phyloP scores from a whole-genome alignment of 768 basidiomycete genomes.

The Brasilioporus rufonigricans region DNA sequence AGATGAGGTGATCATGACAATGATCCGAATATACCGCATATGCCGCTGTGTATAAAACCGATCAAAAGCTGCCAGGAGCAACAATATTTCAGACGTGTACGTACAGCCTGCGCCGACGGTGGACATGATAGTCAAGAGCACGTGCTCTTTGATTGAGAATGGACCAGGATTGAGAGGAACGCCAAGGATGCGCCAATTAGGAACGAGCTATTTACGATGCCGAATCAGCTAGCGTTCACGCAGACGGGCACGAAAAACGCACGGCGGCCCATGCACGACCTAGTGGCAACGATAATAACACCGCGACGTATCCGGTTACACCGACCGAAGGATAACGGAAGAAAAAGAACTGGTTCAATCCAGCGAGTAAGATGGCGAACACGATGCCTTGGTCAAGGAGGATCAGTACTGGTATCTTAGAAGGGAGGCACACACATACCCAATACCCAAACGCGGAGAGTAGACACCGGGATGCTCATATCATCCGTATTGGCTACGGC shows the following conservation, averaged over 20 bases:
- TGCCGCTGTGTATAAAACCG: constrained; percentile 31
- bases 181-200: constrained; percentile 54
- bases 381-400: constrained; percentile 25
- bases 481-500: constrained; percentile 77
- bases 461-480: constrained; percentile 55
- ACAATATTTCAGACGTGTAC: constrained; percentile 3
- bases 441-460: constrained; percentile 59
- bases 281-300: constrained; percentile 66
- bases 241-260: neutral
- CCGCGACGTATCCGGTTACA: constrained; percentile 55
- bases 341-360: constrained; percentile 78
- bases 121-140: constrained; percentile 69
- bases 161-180: constrained; percentile 67
- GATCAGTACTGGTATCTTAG: neutral
- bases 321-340: constrained; percentile 57
- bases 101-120: constrained; percentile 36
- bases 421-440: constrained; percentile 27
- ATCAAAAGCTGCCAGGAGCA: neutral
- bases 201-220: constrained; percentile 38
- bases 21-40: constrained; percentile 38
- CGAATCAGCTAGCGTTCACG: neutral
- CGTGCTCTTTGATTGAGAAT: constrained; percentile 73
- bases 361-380: constrained; percentile 61
- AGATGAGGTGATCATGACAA: neutral
- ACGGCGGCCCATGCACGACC: constrained; percentile 61